These are phyloP conservation scores for Chlamydomonas sphaeroides DNA, from an alignment of 139 green algal species.

Conservation along the genomic window DNA sequence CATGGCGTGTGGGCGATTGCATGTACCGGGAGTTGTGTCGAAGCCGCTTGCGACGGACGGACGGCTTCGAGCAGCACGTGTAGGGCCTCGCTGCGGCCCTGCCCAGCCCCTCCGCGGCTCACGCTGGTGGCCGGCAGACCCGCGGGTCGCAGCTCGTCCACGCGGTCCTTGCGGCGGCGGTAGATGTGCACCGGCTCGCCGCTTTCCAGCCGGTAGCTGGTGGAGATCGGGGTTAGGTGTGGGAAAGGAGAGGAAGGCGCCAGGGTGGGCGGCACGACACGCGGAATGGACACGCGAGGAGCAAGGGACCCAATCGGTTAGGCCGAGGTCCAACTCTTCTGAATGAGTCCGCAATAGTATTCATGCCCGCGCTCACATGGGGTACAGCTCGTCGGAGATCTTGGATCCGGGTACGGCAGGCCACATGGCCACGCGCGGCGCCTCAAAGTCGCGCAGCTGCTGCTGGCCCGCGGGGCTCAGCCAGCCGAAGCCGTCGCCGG, in stretches of 20 bases:
- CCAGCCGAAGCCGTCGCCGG: not conserved
- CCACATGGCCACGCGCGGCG: constrained; percentile 43
- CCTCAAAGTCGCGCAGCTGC: constrained; percentile 39
- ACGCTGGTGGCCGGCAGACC: constrained; percentile 17
- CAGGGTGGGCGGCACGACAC: no score
- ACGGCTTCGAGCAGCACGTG: no score
- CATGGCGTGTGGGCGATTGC: no score
- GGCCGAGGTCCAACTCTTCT: no score
- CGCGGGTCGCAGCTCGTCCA: constrained; percentile 21
- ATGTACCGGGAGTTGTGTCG: no score
- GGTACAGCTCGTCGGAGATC: constrained; percentile 40
- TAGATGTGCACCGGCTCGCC: constrained; percentile 30
- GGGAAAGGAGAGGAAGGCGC: no score
- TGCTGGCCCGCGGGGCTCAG: not conserved
- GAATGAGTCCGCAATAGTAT: no score
- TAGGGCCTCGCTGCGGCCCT: no score
- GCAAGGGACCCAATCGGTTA: no score
- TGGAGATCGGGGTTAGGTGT: not conserved
- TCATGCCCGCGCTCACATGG: constrained; percentile 1
- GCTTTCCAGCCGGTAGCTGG: constrained; percentile 6
- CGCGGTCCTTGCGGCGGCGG: constrained; percentile 18
- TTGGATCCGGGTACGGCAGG: constrained; percentile 35
- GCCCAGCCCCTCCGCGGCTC: no score
- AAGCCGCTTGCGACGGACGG: no score
- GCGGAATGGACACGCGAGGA: no score